Percentiles rank a stretch among this genome's conserved stretches.
These are phyloP conservation scores for Bothriochloa decipiens DNA, from an alignment of 176 grass and related monocot species.

Conservation along the genomic window DNA sequence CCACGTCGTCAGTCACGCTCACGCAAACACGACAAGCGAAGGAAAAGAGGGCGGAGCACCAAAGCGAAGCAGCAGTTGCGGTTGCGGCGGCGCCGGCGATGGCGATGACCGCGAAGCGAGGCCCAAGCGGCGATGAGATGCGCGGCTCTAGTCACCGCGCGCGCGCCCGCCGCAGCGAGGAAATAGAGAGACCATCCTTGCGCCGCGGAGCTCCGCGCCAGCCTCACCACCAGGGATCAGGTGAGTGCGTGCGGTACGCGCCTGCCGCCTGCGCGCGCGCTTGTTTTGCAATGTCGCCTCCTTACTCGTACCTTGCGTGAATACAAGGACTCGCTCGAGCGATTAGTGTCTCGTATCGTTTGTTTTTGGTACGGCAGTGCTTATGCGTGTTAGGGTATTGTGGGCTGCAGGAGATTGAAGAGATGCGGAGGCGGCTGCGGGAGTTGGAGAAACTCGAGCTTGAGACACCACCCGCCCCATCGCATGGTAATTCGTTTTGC, in stretches of 20 bases:
- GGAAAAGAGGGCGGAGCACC: no score
- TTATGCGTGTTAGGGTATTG: constrained; percentile 30
- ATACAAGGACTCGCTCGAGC: neutral
- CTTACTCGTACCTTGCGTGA: neutral
- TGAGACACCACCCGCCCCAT: constrained; percentile 28
- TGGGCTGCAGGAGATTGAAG: constrained; percentile 41
- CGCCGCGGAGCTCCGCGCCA: constrained; percentile 8
- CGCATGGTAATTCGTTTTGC: constrained; percentile 33
- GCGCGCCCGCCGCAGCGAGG: neutral
- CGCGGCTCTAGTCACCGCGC: neutral
- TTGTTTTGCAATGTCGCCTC: constrained; percentile 1
- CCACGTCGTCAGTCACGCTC: no score
- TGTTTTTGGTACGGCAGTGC: neutral
- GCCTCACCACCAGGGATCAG: constrained; percentile 29
- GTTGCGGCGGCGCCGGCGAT: constrained; percentile 7
- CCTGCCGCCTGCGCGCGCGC: neutral
- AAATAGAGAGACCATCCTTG: neutral
- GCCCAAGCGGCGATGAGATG: constrained; percentile 26
- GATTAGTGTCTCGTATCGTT: neutral
- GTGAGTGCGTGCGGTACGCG: neutral
- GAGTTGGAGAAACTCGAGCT: constrained; percentile 38
- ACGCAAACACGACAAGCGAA: no score
- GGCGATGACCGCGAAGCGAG: constrained; percentile 8
- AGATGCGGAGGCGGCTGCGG: constrained; percentile 40
- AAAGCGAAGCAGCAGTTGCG: no score